Percentiles rank a stretch among this genome's conserved stretches.
Conservation (phyloP, 768 basidiomycete genomes). For the Phanerochaete sordida region DNA sequence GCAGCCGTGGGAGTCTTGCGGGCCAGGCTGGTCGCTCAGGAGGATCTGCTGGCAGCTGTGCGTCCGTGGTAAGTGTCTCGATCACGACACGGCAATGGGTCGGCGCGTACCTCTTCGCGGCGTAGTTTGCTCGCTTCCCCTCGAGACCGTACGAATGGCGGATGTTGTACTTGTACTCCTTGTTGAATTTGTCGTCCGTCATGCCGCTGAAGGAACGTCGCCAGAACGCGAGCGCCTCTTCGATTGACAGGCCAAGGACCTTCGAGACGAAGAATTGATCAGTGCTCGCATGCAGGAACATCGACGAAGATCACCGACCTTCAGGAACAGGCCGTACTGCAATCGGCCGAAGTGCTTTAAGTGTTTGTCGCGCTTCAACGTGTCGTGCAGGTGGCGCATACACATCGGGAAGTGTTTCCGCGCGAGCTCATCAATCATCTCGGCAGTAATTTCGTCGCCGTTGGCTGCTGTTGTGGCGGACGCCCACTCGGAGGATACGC, state of each 20-base stretch:
- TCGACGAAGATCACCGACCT: slow-evolving; percentile 46
- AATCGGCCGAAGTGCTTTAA: slow-evolving; percentile 90
- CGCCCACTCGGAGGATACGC: slow-evolving; percentile 81
- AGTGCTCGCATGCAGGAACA: neutral
- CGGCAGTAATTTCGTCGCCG: slow-evolving; percentile 77
- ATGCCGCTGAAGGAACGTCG: slow-evolving; percentile 76
- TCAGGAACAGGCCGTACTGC: slow-evolving; percentile 92
- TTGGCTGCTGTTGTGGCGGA: slow-evolving; percentile 47
- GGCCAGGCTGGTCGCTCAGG: slow-evolving; percentile 59
- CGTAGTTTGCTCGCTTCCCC: slow-evolving; percentile 91
- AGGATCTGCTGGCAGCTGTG: slow-evolving; percentile 93
- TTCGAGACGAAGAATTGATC: slow-evolving; percentile 25
- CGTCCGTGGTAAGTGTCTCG: neutral
- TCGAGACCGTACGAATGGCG: slow-evolving; percentile 93
- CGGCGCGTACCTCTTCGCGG: slow-evolving; percentile 73
- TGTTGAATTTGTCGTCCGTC: slow-evolving; percentile 95
- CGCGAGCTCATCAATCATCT: slow-evolving; percentile 89
- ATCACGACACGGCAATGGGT: neutral
- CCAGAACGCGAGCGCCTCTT: slow-evolving; percentile 95
- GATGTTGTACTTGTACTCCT: slow-evolving; percentile 96
- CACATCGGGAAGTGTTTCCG: slow-evolving; percentile 91
- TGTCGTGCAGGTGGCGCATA: slow-evolving; percentile 88
- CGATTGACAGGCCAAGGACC: slow-evolving; percentile 91
- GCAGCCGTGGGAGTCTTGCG: slow-evolving; percentile 78
- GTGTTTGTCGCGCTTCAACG: slow-evolving; percentile 72